Evolutionary conservation across 495 filamentous ascomycete species (phyloP), one percentile per base, ranked within the genome.

Genomic region (Neurospora tetraspora): DNA sequence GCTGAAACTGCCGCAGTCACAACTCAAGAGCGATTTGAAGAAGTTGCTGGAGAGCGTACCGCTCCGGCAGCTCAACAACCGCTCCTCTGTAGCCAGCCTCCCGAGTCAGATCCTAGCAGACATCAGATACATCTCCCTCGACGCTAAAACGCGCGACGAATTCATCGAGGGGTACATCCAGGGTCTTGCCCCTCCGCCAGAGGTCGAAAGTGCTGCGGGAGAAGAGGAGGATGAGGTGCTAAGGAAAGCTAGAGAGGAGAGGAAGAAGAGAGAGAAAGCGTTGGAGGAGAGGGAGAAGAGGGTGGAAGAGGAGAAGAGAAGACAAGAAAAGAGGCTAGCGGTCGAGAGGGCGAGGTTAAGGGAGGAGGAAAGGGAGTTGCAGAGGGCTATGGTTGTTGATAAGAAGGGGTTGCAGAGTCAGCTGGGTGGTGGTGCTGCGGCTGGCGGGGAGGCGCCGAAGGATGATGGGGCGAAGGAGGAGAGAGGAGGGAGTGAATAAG

Each of bases 291-390:
- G 94, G 34, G 90, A 95, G 79, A 87, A 86, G 74, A 82, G 84
- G 42, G 93, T 96, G 3, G 85, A 90, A 37, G 91, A 93, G 78
- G 91, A 95, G 76, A 94, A 93, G 79, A 82, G 87, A 72, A 85
- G 85, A 75, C 89, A 91, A 74, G 85, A 87, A 77, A 87, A 89
- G 72, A 89, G 91, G 43, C 80, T 94, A 39, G 81, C 88, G 47
- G 88, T 85, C 73, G 89, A 92, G 45, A 92, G 88, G 78, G 89
- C 88, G 43, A 85, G 89, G 45, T 76, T 97, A 31, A 81, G 87
- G 39, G 92, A 95, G 80, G 93, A 91, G 70, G 92, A 96, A 80
- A 85, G 86, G 53, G 92, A 97, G 78, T 80, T 97, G 39, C 88
- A 94, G 76, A 86, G 87, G 73, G 94, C 94, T 16, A 93, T 95